Percentiles rank a stretch among this genome's conserved stretches.
Conservation (phyloP, 2,329 filamentous ascomycete genomes). For the Colletotrichum sp. region DNA sequence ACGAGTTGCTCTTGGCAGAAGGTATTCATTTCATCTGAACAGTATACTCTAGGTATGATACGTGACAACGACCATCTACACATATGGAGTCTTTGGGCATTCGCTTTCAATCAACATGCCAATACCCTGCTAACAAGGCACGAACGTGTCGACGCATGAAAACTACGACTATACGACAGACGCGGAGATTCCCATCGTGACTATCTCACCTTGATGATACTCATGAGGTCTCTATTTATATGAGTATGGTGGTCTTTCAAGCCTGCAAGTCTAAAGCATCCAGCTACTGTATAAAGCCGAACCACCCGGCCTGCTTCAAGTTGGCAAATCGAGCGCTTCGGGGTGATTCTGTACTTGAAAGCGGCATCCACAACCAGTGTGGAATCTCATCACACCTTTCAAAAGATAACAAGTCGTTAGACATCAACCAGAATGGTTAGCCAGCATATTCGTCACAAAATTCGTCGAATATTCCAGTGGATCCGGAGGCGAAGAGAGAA, state of each 20-base stretch:
- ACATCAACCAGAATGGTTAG: neutral
- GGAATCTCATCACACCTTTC: neutral
- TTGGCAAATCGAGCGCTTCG: too few relatives aligned
- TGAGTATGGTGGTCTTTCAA: too few relatives aligned
- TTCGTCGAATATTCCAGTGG: neutral
- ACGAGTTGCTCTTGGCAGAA: rapidly evolving
- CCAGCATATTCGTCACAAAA: neutral
- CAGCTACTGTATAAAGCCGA: too few relatives aligned
- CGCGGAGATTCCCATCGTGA: too few relatives aligned
- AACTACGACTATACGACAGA: too few relatives aligned
- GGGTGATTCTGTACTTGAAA: neutral
- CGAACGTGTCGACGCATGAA: too few relatives aligned
- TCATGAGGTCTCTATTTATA: too few relatives aligned
- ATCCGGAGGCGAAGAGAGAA: neutral
- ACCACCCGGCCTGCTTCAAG: too few relatives aligned
- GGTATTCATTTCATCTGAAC: neutral
- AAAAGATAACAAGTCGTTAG: neutral
- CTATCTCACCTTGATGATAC: too few relatives aligned
- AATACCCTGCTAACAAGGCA: rapidly evolving
- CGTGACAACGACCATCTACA: rapidly evolving
- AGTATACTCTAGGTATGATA: rapidly evolving
- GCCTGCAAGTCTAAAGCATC: too few relatives aligned
- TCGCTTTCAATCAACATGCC: rapidly evolving
- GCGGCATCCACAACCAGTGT: rapidly evolving
- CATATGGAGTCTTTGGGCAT: rapidly evolving